A percentile compares a stretch with the other conserved stretches of the same genome.
Evolutionary conservation across 306 rosid genomes (phyloP).

Genomic region (Cyclanthera cordifolia): DNA sequence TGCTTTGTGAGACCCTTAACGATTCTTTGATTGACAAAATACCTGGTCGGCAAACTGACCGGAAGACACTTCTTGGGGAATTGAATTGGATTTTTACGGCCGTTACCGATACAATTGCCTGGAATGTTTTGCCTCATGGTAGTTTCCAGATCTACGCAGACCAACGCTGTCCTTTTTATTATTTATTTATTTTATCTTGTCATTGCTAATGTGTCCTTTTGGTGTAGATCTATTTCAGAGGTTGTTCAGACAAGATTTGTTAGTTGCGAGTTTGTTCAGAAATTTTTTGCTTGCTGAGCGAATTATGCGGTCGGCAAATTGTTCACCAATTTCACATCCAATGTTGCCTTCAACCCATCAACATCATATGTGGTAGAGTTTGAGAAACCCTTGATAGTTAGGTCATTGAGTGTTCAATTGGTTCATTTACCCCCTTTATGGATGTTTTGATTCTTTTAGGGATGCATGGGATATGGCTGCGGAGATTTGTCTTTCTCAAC

Average conservation of each 20-base stretch:
- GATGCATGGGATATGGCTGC: constrained; percentile 99
- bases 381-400: constrained; percentile 20
- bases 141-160: constrained; percentile 10
- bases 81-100: constrained; percentile 99
- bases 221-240: constrained; percentile 90
- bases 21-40: constrained; percentile 77
- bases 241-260: constrained; percentile 89
- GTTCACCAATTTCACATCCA: constrained; percentile 90
- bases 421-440: constrained; percentile 15
- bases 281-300: constrained; percentile 95
- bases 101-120: constrained; percentile 94
- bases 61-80: constrained; percentile 92
- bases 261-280: constrained; percentile 83
- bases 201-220: constrained; percentile 14
- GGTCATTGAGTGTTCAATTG: constrained; percentile 4
- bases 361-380: constrained; percentile 93
- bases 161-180: background rate
- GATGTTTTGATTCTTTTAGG: constrained; percentile 42
- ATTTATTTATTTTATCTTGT: background rate
- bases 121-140: constrained; percentile 99
- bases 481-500: constrained; percentile 98
- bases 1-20: constrained; percentile 68
- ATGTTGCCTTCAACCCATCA: constrained; percentile 89
- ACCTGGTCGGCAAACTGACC: constrained; percentile 94
- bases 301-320: constrained; percentile 97